Base-by-base conservation (phyloP, 352 stramenopile species). In the Thraustochytrium sp. region DNA sequence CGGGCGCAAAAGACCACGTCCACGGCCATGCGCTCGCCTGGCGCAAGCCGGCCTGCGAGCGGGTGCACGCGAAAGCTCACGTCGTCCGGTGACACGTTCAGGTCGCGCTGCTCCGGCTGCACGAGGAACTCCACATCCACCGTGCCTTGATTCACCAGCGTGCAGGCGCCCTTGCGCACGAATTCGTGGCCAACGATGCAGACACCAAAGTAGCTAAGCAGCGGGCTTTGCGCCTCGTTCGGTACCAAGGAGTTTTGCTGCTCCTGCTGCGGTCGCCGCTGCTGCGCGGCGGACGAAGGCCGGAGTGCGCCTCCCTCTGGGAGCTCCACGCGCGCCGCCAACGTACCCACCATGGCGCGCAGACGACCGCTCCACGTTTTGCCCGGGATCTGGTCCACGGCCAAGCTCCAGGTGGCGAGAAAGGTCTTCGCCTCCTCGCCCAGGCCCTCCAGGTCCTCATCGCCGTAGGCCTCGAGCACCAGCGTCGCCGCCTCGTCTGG, bases 171-270 rank as follows among this genome's bases (percentile, higher is more conserved):
- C 23, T 40, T n/a, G 0, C 46, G 31, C 0, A 65, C 16, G 21
- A 64, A 80, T 34, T 46, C 34, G 29, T 31, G 31, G 21, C 46
- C 13, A 3, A 80, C 68, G 44, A 80, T 80, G 68, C 68, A 80
- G 16, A 80, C 51, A 23, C 68, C 68, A 63, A 80, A 63, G 51
- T 80, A 80, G 31, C 68, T 55, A 8, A 37, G 21, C 13, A 80
- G 49, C 42, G 37, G 29, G 4, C 26, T 13, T 16, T 72, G n/a
- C n/a, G n/a, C n/a, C n/a, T n/a, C n/a, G n/a, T n/a, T n/a, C n/a
- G n/a, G n/a, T n/a, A n/a, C n/a, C n/a, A n/a, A n/a, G n/a, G n/a
- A n/a, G n/a, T n/a, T n/a, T n/a, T n/a, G n/a, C n/a, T n/a, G n/a
- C n/a, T n/a, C n/a, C n/a, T n/a, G n/a, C n/a, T n/a, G n/a, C n/a